Evolutionary conservation across 2,329 filamentous ascomycete genomes (phyloP), one percentile per base, ranked within the genome.

Genomic region (Trichothecium roseum): DNA sequence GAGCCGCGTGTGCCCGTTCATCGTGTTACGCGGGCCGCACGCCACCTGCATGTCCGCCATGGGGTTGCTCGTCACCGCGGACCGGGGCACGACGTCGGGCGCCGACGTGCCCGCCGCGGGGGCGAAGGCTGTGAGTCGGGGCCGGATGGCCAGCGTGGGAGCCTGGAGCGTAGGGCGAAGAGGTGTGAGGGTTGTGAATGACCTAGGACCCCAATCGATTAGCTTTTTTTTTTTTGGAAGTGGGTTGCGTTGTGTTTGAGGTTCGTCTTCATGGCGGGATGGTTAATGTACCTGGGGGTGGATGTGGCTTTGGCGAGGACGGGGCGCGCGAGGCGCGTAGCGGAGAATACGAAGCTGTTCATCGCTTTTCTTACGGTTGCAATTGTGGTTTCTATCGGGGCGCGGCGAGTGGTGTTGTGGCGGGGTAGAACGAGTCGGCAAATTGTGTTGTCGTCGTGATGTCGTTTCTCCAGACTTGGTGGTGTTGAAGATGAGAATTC

Each of bases 11-110:
- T 65, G 56, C 34, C 63, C 56, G 37, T 69, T 65, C 69, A 76
- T 68, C 22, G 69, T 77, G 48, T 72, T 65, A 40, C 72, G 66
- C 32, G 72, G 73, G 2, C 70, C 73, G 58, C 67, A 77, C 37
- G 73, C 69, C 43, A 76, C 57, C 56, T 75, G 49, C 51, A 55
- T 53, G 32, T 56, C 63, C 5, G 50, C 54, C n/a, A 76, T 54
- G 8, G 72, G 72, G 51, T 74, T 65, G 18, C 66, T 50, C 10
- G 70, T 66, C 43, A 77, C 62, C 40, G 66, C 52, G 10, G 56
- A 47, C 36, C 50, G 52, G 17, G 65, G 57, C 9, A 74, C 60
- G 15, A 74, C 40, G 42, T 75, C 70, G 18, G 56, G 51, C 13
- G 53, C 44, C 18, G 40, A 42, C 17, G 39, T 35, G 15, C 42